Base-by-base conservation (phyloP, 2,329 filamentous ascomycete species). In the Colletotrichum sp. region DNA sequence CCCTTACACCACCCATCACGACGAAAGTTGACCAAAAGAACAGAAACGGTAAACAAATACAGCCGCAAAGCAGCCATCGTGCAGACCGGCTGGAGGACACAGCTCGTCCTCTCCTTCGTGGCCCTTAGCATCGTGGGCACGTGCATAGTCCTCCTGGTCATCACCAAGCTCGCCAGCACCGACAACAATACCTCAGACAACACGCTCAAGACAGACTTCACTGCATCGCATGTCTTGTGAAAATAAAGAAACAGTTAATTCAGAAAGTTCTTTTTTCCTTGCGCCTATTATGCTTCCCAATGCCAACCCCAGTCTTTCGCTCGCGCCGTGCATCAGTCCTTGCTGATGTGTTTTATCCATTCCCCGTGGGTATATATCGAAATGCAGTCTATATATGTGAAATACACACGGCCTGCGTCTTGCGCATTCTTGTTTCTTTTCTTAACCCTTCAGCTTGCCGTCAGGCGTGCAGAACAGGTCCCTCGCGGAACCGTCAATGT, bases 61-160 rank as follows among this genome's bases (percentile, higher is more conserved):
- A 94, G 94, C 79, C 89, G 91, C 52, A 92, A 93, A 78, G 90
- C 90, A 30, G 97, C 97, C 0, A 90, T 98, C 78, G 97, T 99
- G 52, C 97, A 99, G 86, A 94, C 93, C 34, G 97, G 97, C 2
- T 97, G 95, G 94, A 96, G 95, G 85, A 98, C 97, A 48, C 96
- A 98, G 83, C 84, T 93, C 57, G 94, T 93, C 28, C 90, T 95
- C 80, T 90, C 88, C 3, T 84, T 91, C 6, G 88, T 94, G 32
- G 90, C 93, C 5, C 80, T 90, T 11, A 88, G 88, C 44, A 95
- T 95, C 77, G 87, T 94, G 32, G 92, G 88, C 9, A 91, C 93
- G 11, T 94, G 93, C 79, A 83, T 94, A 1, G 84, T 94, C 13
- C 87, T 95, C 5, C 82, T 95, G 6, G 85, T 91, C 39, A 82